Base-by-base conservation (phyloP, 2,329 filamentous ascomycete genomes). In the Talaromyces atroroseus region DNA sequence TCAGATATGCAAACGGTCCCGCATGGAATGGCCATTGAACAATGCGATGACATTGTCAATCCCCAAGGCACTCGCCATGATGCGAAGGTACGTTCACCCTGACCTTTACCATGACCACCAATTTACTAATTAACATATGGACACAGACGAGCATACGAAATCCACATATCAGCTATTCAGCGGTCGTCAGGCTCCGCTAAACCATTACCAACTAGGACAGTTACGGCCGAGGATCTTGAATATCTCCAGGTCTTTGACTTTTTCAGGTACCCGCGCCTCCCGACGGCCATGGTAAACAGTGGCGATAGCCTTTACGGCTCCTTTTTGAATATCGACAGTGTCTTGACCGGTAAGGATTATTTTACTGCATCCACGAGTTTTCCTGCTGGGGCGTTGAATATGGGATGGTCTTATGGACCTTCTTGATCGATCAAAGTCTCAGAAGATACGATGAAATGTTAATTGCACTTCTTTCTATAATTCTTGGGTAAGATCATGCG, bases 191-290 rank as follows among this genome's bases (percentile, higher is more conserved):
- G 23, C 10, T 34, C 45, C 10, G 48, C 32, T 8, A 49, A 49
- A 11, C 45, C 52, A 12, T 23, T 54, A 26, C 44, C 44, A 2
- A 42, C 29, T 14, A 54, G 42, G 45, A 11, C 29, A 2, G 52
- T 46, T 50, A 63, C 64, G 36, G 63, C 67, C 6, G 89, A 94
- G 63, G 90, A 95, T 66, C 77, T 95, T 2, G 91, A 95, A 68
- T 95, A 95, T 68, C 77, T 95, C 2, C 90, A 96, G 64, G 89
- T 96, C 0, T 96, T 96, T 68, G 90, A 94, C 64, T 95, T 95
- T 68, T 96, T 96, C 78, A 96, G 96, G 67, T 85, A 95, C 56
- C 92, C 91, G 1, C 79, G 90, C n/a, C 75, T 95, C 20, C 81
- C 81, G 0, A 71, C 74, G 16, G 54, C 52, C 2, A 54, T 54